A percentile compares a stretch with the other conserved stretches of the same genome.
These are phyloP conservation scores for Penicillium sp. DNA, from an alignment of 2,329 filamentous ascomycete species.

Conservation along the genomic window DNA sequence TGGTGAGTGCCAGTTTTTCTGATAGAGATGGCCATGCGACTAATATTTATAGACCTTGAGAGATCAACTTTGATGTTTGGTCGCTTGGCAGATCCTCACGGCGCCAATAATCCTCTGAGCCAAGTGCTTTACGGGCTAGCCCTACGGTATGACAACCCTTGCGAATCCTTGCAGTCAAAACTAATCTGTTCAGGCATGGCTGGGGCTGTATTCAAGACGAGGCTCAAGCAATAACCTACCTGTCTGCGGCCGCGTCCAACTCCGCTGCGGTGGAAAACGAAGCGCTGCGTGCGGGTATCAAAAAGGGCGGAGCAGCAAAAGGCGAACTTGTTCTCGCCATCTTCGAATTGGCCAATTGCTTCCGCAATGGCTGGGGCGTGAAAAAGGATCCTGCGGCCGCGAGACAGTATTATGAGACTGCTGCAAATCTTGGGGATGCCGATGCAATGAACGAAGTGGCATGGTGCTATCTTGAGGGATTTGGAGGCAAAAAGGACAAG, in stretches of 20 bases:
- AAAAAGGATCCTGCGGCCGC: constrained; percentile 80
- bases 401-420: constrained; percentile 90
- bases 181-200: constrained; percentile 61
- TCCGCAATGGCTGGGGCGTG: constrained; percentile 91
- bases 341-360: constrained; percentile 72
- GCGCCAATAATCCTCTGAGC: constrained; percentile 84
- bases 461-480: constrained; percentile 96
- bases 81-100: constrained; percentile 71
- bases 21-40: too few species aligned
- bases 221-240: constrained; percentile 69
- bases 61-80: constrained; percentile 81
- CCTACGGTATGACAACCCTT: constrained; percentile 57
- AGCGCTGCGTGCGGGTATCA: constrained; percentile 78
- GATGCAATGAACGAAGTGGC: constrained; percentile 97
- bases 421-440: constrained; percentile 89
- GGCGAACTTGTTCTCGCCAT: constrained; percentile 95
- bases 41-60: constrained; percentile 65
- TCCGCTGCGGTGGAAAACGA: constrained; percentile 79
- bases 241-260: constrained; percentile 83
- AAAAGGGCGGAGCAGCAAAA: constrained; percentile 90
- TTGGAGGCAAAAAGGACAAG: constrained; percentile 97
- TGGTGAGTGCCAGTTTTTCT: constrained; percentile 32
- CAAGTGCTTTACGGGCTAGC: constrained; percentile 95
- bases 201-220: constrained; percentile 79
- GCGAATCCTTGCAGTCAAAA: neutral